Conservation (phyloP, 805 yeast genomes). For the Ogataea angusta region DNA sequence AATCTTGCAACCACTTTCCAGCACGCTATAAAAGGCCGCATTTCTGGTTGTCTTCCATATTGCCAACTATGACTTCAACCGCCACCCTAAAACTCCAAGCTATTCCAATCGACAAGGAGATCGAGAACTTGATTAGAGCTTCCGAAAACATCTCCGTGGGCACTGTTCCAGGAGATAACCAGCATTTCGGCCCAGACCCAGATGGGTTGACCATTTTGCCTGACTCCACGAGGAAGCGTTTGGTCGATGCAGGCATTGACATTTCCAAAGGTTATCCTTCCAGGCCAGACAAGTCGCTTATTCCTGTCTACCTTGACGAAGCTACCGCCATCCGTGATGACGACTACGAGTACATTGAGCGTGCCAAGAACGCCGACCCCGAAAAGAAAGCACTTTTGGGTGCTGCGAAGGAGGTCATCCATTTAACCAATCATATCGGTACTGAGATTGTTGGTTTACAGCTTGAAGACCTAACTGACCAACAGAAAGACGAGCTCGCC, state of each 20-base stretch:
- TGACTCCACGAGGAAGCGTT: conserved; percentile 28
- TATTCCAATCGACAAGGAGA: conserved; percentile 19
- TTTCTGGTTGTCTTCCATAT: too few relatives aligned
- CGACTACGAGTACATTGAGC: conserved; percentile 33
- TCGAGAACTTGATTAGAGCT: conserved; percentile 19
- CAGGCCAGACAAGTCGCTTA: conserved; percentile 31
- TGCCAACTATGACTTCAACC: conserved; percentile 1
- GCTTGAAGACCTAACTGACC: conserved; percentile 38
- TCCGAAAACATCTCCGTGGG: conserved; percentile 11
- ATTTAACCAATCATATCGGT: conserved; percentile 46
- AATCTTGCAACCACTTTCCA: too few relatives aligned
- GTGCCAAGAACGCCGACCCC: conserved; percentile 38
- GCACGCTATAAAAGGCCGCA: too few relatives aligned
- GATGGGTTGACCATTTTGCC: conserved; percentile 29
- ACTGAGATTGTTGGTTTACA: conserved; percentile 50
- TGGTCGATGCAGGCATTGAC: conserved; percentile 36
- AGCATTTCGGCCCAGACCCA: conserved; percentile 18
- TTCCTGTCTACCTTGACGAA: conserved; percentile 40
- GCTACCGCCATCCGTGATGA: conserved; percentile 36
- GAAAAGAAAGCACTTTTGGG: conserved; percentile 40
- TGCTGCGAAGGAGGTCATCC: conserved; percentile 39
- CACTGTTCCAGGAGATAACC: conserved; percentile 5
- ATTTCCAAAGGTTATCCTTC: conserved; percentile 38
- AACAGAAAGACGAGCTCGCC: conserved; percentile 47
- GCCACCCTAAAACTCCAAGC: conserved; percentile 11